Conservation (phyloP, 306 rosid genomes). For the Inga laurina region DNA sequence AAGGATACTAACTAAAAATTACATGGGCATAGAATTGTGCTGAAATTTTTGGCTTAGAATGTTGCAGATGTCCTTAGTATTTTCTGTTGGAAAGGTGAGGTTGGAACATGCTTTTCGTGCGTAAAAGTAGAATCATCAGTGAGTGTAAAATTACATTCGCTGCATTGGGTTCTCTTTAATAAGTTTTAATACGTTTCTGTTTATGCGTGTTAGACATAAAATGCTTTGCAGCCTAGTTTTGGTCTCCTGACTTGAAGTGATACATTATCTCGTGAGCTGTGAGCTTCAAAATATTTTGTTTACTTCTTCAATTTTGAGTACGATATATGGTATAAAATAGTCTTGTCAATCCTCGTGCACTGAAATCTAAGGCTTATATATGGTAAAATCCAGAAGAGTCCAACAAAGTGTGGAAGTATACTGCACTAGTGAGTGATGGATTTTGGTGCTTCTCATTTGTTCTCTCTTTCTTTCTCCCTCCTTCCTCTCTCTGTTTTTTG, state of each 20-base stretch:
- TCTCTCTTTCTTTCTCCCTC: not conserved
- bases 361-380: not conserved
- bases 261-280: not conserved
- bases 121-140: conserved; percentile 9
- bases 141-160: not conserved
- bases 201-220: not conserved
- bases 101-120: not conserved
- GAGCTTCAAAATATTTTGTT: not conserved
- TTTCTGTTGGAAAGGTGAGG: conserved; percentile 3
- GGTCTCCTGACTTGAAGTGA: not conserved
- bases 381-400: not conserved
- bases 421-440: not conserved
- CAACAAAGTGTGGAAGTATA: not conserved
- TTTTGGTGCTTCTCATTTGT: not conserved
- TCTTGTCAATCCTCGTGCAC: not conserved
- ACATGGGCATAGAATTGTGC: not conserved
- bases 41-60: conserved; percentile 2
- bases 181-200: not conserved
- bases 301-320: not conserved
- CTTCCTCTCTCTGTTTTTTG: not conserved
- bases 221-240: not conserved
- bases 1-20: not conserved
- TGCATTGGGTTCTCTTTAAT: not conserved
- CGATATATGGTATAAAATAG: not conserved
- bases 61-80: not conserved